Evolutionary conservation across 306 rosid genomes (phyloP), one percentile per base, ranked within the genome.

Genomic region (Hippophae gyantsensis): DNA sequence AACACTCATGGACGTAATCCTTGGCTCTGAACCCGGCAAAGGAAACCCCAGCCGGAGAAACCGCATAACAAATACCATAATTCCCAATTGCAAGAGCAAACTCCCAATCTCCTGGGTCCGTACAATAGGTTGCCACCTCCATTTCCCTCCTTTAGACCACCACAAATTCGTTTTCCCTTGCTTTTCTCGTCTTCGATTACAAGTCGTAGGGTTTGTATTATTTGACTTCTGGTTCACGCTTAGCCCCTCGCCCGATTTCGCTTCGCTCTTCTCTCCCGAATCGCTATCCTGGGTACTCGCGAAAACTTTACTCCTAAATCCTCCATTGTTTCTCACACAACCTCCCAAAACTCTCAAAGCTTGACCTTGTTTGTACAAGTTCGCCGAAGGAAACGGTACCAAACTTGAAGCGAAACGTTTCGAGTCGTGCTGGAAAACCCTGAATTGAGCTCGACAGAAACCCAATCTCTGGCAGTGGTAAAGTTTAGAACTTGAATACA

Each of bases 101-200:
- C 86, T 82, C 42, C 94, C 99, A 68, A 86, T 82, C 60, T 84
- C 96, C 52, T 80, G 95, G 2, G 90, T 94, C 63, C 83, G 95
- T 51, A 92, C 78, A 62, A 82, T 78, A 0, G 96, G 96, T 62
- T 83, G 88, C 99, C 99, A 92, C 77, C 84, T 72, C 95, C 89
- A 87, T 54, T 87, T 90, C 50, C 85, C 86, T 5, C 86, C 79
- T 56, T 80, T 83, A 2, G 89, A 79, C 78, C 86, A 79, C 89
- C 90, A 85, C 85, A 84, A 79, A 48, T 80, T 86, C 63, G 85
- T 89, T 60, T 70, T 88, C 56, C 86, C 85, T 9, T 82, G 88
- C 68, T 75, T 84, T 79, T 90, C 95, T 59, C 61, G 76, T 71
- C 85, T 76, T 70, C 86, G 57, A 69, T 88, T 80, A 43, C 96